A percentile compares a stretch with the other conserved stretches of the same genome.
These are phyloP conservation scores for Drechmeria coniospora DNA, from an alignment of 2,329 filamentous ascomycete species.

Conservation along the genomic window DNA sequence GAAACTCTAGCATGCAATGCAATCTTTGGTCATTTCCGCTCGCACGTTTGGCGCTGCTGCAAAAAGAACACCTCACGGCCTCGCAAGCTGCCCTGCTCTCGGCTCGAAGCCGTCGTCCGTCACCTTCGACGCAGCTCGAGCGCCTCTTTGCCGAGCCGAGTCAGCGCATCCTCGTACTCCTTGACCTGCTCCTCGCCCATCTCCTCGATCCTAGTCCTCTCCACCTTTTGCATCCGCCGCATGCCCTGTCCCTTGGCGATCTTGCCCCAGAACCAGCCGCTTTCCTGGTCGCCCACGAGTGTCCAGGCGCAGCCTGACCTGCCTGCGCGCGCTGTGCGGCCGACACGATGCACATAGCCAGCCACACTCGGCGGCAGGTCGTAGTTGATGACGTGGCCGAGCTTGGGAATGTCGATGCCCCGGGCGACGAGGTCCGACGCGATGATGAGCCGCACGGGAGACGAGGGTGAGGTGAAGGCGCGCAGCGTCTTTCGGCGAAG, in stretches of 20 bases:
- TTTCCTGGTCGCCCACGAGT: constrained; percentile 66
- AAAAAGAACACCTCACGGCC: too few relatives aligned
- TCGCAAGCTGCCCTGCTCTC: neutral
- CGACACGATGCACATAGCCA: constrained; percentile 82
- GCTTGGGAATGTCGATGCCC: constrained; percentile 65
- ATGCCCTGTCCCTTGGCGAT: constrained; percentile 47
- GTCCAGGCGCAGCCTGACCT: constrained; percentile 70
- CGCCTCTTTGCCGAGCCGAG: constrained; percentile 47
- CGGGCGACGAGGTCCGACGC: constrained; percentile 88
- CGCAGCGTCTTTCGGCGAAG: constrained; percentile 51
- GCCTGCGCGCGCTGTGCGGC: constrained; percentile 75
- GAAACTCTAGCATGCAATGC: too few relatives aligned
- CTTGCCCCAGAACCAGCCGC: constrained; percentile 81
- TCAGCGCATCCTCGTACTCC: constrained; percentile 41
- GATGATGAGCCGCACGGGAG: constrained; percentile 58
- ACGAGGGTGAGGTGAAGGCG: constrained; percentile 51
- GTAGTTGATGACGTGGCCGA: constrained; percentile 86
- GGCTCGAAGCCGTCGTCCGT: constrained; percentile 3
- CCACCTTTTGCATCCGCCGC: constrained; percentile 27
- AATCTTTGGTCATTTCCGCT: too few relatives aligned
- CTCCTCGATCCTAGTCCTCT: constrained; percentile 29
- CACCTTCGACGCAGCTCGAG: constrained; percentile 12
- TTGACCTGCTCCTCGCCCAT: constrained; percentile 32
- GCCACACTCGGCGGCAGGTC: constrained; percentile 70
- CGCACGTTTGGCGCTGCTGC: too few relatives aligned